Evolutionary conservation across 2,329 filamentous ascomycete genomes (phyloP), one percentile per base, ranked within the genome.

Genomic region (Calonectria hawksworthii): DNA sequence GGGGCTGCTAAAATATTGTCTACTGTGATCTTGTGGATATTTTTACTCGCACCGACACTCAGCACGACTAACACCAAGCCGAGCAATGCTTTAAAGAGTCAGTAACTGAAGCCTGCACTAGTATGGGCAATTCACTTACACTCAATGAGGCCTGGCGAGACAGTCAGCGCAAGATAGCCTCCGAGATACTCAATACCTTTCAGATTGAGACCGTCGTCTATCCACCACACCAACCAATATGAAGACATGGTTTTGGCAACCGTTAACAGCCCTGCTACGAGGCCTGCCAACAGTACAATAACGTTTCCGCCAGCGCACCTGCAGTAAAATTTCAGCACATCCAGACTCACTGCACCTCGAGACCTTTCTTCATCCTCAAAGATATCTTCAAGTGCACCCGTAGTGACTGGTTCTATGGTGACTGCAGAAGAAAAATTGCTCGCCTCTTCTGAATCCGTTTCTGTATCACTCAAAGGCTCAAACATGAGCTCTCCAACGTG

Each of bases 321-420:
- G 26, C 56, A 41, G 34, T 63, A 63, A 23, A 63, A 63, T 41
- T 63, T 63, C 10, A 63, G 34, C n/a, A 63, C 34, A 41, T 38
- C 23, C n/a, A 23, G 21, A 26, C 56, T 41, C 16, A 63, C 13
- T 23, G 56, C 36, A 9, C 56, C 56, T 63, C 10, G 56, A 3
- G 56, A 41, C 13, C 36, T 63, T 30, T 63, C 56, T 11, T 63
- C 56, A 21, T 63, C 56, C n/a, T 63, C 56, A 63, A 63, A 63
- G 13, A 63, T 7, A 63, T 63, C 56, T 16, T 63, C 56, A 18
- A 23, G 0, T 21, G 16, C 10, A 41, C 3, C 21, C 8, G 18
- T 10, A 16, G 13, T 28, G 34, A 14, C 36, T 8, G 56, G 36
- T 6, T n/a, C 34, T 11, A 63, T 63, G 18, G 56, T 63, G 4